These are phyloP conservation scores for Pseudogymnoascus verrucosus DNA, from an alignment of 2,329 filamentous ascomycete species.

Conservation along the genomic window DNA sequence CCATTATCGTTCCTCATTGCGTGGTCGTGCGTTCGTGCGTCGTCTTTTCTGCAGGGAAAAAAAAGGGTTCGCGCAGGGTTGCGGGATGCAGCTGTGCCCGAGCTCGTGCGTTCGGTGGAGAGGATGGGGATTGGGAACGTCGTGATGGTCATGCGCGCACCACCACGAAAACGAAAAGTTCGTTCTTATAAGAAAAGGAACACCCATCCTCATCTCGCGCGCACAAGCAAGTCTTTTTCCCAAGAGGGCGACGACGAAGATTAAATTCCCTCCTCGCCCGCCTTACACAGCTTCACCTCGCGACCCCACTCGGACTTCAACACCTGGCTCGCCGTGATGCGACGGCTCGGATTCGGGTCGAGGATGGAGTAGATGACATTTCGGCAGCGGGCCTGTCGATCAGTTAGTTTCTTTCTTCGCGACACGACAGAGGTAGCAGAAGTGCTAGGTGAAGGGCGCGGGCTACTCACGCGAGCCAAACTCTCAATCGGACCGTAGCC, in stretches of 20 bases:
- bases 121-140: neutral
- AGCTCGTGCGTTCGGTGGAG: neutral
- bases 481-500: slow-evolving; percentile 96
- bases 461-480: slow-evolving; percentile 71
- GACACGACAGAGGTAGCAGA: neutral
- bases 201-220: neutral
- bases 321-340: slow-evolving; percentile 92
- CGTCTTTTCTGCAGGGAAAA: neutral
- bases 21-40: neutral
- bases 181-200: neutral
- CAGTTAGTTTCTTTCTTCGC: slow-evolving; percentile 14
- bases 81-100: neutral
- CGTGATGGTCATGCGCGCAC: neutral
- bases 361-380: slow-evolving; percentile 99
- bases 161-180: neutral
- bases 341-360: slow-evolving; percentile 84
- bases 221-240: neutral
- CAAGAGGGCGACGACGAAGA: neutral
- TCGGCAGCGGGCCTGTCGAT: slow-evolving; percentile 74
- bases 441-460: neutral
- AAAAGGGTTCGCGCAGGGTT: neutral
- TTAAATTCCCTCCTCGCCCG: slow-evolving; percentile 89
- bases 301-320: slow-evolving; percentile 98
- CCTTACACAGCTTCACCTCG: slow-evolving; percentile 94
- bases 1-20: neutral